Evolutionary conservation across 805 yeast species (phyloP), one percentile per base, ranked within the genome.

Genomic region (Metschnikowia similis): DNA sequence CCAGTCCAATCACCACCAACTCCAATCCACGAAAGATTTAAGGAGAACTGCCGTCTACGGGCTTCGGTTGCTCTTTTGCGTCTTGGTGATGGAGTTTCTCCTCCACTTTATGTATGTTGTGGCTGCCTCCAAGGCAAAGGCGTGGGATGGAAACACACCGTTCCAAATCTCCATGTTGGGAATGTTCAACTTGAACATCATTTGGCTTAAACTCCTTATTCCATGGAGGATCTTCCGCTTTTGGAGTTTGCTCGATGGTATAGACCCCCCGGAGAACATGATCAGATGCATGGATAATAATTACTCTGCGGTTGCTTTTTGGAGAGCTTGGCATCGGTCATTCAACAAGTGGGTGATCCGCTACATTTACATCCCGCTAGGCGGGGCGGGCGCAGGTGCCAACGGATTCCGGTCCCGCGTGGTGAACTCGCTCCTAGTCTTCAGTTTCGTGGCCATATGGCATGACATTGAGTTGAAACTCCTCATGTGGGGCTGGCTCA

Each of bases 301-400:
- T 68, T 94, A 84, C 66, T 86, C 96, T 32, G 94, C 97, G 0
- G 67, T 89, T 53, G 89, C 94, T n/a, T 94, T 94, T 66, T 94
- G 99, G 99, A 79, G 98, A 63, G 96, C 96, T 3, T 94, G 99
- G 99, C 99, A 94, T 68, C 80, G 98, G 62, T 85, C 96, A 43
- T 94, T 75, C 71, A 91, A 92, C 69, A 80, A 86, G 57, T 94
- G 97, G 96, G 86, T 88, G 32, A 79, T 87, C 27, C 77, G 96
- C 53, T 94, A 94, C 66, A 79, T 94, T 37, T 94, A 94, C 60
- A 77, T 94, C 21, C 99, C 99, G 2, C 70, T 94, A 52, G 98
- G 98, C 9, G 77, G 77, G 5, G 97, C 97, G 0, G 77, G 77
- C 4, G 97, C 97, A 0, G 59, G 57, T 41, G 45, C 47, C 28